Conservation (phyloP, 169 alveolate genomes). For the Eimeria falciformis region DNA sequence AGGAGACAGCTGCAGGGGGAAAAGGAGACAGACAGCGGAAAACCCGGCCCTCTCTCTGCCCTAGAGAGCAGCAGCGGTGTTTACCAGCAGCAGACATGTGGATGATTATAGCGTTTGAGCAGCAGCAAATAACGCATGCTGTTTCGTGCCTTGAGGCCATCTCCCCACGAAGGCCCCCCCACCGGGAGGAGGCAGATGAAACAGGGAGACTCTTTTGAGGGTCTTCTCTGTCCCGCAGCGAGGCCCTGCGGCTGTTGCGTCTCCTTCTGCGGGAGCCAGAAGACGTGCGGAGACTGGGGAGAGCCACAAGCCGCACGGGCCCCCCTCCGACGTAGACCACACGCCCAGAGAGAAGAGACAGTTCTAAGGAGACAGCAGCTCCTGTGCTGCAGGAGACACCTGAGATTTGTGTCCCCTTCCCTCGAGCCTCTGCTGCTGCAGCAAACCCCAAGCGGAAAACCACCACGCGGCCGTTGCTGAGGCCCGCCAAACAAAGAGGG, state of each 20-base stretch:
- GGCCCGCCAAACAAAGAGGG: slow-evolving; percentile 10
- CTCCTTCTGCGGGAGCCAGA: neutral
- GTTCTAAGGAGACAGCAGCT: neutral
- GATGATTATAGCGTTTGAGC: slow-evolving; percentile 27
- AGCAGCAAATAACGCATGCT: slow-evolving; percentile 46
- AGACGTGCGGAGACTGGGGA: neutral
- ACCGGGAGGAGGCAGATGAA: neutral
- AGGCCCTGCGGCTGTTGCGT: slow-evolving; percentile 31
- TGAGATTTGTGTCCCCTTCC: neutral
- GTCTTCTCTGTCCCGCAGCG: neutral
- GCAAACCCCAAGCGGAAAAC: slow-evolving; percentile 20
- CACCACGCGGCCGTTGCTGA: slow-evolving; percentile 65
- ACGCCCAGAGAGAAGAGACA: slow-evolving; percentile 42
- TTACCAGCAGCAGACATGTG: slow-evolving; percentile 45
- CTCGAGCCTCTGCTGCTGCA: neutral
- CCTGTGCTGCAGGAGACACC: neutral
- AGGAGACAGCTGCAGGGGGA: neutral
- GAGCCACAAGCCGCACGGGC: neutral
- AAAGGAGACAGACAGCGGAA: neutral
- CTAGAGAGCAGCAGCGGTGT: neutral
- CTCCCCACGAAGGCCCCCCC: neutral
- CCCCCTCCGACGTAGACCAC: slow-evolving; percentile 45
- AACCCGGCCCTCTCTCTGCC: neutral
- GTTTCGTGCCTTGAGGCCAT: neutral
- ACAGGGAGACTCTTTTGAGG: neutral